Percentiles rank a stretch among this genome's conserved stretches.
Conservation (phyloP, 2,329 filamentous ascomycete genomes). For the Cryphonectria carpinicola region DNA sequence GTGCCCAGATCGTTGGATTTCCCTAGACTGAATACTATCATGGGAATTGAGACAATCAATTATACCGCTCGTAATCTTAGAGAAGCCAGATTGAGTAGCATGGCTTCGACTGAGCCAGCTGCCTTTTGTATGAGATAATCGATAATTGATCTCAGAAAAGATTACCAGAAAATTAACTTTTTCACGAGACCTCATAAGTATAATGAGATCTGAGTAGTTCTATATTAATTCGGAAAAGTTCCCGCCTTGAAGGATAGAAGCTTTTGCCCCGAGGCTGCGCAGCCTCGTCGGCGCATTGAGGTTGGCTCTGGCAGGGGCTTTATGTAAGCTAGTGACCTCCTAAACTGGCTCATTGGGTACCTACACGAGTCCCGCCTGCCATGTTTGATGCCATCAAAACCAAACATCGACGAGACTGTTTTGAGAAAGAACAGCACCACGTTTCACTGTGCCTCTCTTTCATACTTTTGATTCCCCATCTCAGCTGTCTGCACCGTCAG, state of each 20-base stretch:
- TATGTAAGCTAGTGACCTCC: background rate
- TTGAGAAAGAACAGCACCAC: background rate
- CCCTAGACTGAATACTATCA: no score
- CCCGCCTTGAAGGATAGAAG: background rate
- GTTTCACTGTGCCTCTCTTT: background rate
- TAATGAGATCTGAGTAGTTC: no score
- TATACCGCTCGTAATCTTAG: background rate
- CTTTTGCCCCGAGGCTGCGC: background rate
- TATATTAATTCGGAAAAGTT: background rate
- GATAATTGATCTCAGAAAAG: background rate
- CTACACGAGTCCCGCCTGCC: background rate
- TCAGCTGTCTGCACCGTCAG: background rate
- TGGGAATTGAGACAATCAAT: background rate
- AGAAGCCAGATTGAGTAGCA: background rate
- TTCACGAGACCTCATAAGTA: background rate
- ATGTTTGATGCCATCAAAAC: background rate
- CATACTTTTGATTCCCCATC: background rate
- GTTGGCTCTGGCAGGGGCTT: background rate
- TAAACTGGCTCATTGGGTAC: background rate
- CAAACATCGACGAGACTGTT: background rate
- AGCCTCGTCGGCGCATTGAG: slow-evolving; percentile 4
- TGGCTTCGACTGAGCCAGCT: background rate
- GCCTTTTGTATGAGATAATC: background rate
- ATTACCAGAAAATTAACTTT: background rate
- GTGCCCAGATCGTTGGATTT: no score